phyloP scores from a whole-genome alignment of 176 grass and related monocot species.

The Olyra latifolia region DNA sequence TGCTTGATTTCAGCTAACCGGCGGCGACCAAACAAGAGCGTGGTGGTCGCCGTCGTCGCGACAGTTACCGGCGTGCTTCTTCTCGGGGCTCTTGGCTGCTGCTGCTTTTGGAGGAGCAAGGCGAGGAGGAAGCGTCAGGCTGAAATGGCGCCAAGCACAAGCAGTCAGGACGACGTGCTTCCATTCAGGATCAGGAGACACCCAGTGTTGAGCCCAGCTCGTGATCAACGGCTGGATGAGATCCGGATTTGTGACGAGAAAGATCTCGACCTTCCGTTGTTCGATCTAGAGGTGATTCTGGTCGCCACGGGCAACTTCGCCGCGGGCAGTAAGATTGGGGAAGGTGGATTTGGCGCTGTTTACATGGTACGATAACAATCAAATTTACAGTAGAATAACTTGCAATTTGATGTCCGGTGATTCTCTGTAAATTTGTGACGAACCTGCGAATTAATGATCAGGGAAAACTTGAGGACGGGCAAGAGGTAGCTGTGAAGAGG shows the following conservation, averaged over 20 bases:
- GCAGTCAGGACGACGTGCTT: neutral
- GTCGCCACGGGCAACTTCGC: conserved; percentile 38
- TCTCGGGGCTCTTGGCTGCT: neutral
- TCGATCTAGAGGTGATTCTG: conserved; percentile 24
- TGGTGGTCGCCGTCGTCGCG: neutral
- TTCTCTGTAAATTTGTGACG: neutral
- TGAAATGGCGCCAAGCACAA: neutral
- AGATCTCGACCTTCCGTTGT: conserved; percentile 45
- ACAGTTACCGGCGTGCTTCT: conserved; percentile 18
- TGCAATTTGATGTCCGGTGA: neutral
- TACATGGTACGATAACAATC: conserved; percentile 41
- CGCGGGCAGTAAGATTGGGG: conserved; percentile 28
- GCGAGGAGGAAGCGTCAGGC: neutral
- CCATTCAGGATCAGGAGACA: conserved; percentile 19
- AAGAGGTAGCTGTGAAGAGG: conserved; percentile 62
- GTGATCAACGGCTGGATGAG: neutral
- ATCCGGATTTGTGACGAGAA: neutral
- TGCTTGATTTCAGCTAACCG: conserved; percentile 7
- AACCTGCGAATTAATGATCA: neutral
- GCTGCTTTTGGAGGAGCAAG: conserved; percentile 24
- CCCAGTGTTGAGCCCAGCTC: neutral
- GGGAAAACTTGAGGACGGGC: conserved; percentile 51
- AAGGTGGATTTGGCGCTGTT: conserved; percentile 62
- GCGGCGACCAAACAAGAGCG: neutral
- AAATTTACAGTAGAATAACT: neutral